Evolutionary conservation across 805 yeast species (phyloP).

Genomic region (Candida germanica): DNA sequence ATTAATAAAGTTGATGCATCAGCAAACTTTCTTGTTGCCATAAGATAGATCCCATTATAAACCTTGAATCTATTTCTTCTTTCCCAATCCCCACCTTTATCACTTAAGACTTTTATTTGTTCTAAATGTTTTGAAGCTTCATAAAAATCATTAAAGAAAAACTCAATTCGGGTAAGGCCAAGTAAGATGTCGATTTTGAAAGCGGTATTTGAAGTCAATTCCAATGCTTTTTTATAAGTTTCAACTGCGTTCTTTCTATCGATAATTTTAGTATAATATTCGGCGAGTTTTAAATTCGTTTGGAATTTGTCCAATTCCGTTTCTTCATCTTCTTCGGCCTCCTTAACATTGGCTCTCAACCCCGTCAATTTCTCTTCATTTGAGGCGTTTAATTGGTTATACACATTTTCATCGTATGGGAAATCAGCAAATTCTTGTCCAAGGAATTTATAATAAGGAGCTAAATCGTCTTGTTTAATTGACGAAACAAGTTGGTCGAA

Average conservation of each 20-base stretch:
- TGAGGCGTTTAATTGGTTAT: conserved; percentile 44
- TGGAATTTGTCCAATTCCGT: conserved; percentile 82
- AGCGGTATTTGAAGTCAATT: conserved; percentile 81
- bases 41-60: conserved; percentile 75
- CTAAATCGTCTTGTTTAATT: conserved; percentile 63
- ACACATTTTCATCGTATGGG: conserved; percentile 60
- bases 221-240: conserved; percentile 69
- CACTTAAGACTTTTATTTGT: conserved; percentile 70
- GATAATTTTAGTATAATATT: conserved; percentile 81
- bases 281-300: conserved; percentile 78
- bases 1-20: conserved; percentile 84
- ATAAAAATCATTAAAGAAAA: conserved; percentile 76
- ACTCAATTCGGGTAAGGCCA: conserved; percentile 83
- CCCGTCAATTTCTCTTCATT: conserved; percentile 57
- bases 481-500: conserved; percentile 45
- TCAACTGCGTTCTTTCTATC: conserved; percentile 69
- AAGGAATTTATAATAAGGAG: conserved; percentile 77
- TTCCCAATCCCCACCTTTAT: conserved; percentile 99
- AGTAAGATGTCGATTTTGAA: conserved; percentile 83
- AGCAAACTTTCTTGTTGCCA: conserved; percentile 81
- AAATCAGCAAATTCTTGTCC: conserved; percentile 32
- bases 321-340: conserved; percentile 66
- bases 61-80: conserved; percentile 93
- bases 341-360: conserved; percentile 53
- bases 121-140: conserved; percentile 71